A percentile compares a stretch with the other conserved stretches of the same genome.
Conservation (phyloP, 78 protist species). For the Speleostelium caveatum region DNA sequence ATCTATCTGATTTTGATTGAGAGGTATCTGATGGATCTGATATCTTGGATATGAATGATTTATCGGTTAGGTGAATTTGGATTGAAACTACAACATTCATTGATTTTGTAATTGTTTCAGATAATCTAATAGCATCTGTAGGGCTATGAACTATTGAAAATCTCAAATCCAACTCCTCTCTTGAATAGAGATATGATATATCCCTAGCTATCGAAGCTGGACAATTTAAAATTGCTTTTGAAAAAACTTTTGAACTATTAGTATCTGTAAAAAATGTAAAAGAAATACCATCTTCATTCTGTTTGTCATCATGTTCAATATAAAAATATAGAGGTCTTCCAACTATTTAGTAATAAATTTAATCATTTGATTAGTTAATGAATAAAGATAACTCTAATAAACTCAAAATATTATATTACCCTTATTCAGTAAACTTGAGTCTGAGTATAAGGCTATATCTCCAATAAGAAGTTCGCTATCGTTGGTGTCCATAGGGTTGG, state of each 20-base stretch:
- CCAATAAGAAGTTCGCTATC: background rate
- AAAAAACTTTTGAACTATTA: background rate
- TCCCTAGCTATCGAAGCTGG: background rate
- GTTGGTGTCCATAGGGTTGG: background rate
- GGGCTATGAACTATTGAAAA: too few species aligned
- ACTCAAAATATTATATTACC: background rate
- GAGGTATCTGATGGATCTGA: background rate
- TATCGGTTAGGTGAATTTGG: slow-evolving; percentile 31
- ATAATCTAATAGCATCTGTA: background rate
- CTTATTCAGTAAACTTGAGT: too few species aligned
- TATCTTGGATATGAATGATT: slow-evolving; percentile 14
- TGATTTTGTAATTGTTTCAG: background rate
- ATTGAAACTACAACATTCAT: slow-evolving; percentile 3
- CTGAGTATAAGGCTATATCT: background rate
- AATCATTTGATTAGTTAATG: background rate
- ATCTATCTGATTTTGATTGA: background rate
- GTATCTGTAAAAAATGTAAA: too few species aligned
- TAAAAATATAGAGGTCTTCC: background rate
- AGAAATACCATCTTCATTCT: background rate
- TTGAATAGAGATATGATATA: background rate
- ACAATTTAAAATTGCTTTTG: background rate
- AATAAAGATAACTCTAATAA: background rate
- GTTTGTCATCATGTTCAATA: background rate
- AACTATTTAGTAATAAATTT: background rate
- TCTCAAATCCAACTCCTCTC: background rate